Conservation (phyloP, 192 early-diverging fungal species). For the Coemansia nantahalensis region DNA sequence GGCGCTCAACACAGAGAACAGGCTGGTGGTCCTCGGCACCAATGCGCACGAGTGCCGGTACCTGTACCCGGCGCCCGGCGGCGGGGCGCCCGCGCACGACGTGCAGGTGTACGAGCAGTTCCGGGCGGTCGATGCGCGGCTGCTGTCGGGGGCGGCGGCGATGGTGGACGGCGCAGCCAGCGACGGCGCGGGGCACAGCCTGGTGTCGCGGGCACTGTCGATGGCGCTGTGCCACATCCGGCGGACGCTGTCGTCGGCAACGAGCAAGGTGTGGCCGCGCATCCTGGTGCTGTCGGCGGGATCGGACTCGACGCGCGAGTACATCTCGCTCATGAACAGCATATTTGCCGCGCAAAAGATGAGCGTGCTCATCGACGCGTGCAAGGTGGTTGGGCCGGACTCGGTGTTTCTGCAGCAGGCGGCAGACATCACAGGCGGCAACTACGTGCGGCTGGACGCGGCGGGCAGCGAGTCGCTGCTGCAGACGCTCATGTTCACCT, state of each 20-base stretch:
- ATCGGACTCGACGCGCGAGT: conserved; percentile 81
- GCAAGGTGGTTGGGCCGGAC: conserved; percentile 73
- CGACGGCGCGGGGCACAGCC: conserved; percentile 23
- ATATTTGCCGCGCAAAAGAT: conserved; percentile 96
- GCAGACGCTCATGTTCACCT: conserved; percentile 82
- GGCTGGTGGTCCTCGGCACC: conserved; percentile 77
- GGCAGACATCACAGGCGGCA: conserved; percentile 80
- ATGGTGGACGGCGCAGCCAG: conserved; percentile 13
- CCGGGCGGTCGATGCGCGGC: conserved; percentile 31
- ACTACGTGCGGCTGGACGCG: conserved; percentile 73
- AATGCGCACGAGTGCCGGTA: conserved; percentile 27
- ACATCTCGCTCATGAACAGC: conserved; percentile 97
- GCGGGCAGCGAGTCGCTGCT: conserved; percentile 64
- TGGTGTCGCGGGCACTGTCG: conserved; percentile 47
- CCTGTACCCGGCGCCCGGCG: conserved; percentile 34
- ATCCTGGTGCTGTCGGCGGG: conserved; percentile 86
- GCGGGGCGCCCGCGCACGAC: conserved; percentile 10
- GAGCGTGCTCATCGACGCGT: conserved; percentile 89
- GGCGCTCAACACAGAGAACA: conserved; percentile 83
- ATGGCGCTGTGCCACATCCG: conserved; percentile 53
- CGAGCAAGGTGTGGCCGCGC: conserved; percentile 58
- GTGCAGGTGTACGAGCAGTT: conserved; percentile 55
- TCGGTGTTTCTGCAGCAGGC: conserved; percentile 94
- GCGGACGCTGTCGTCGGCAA: conserved; percentile 11
- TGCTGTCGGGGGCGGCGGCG: conserved; percentile 28